phyloP scores from a whole-genome alignment of 2,329 filamentous ascomycete species.

The Dactylellina leptospora region DNA sequence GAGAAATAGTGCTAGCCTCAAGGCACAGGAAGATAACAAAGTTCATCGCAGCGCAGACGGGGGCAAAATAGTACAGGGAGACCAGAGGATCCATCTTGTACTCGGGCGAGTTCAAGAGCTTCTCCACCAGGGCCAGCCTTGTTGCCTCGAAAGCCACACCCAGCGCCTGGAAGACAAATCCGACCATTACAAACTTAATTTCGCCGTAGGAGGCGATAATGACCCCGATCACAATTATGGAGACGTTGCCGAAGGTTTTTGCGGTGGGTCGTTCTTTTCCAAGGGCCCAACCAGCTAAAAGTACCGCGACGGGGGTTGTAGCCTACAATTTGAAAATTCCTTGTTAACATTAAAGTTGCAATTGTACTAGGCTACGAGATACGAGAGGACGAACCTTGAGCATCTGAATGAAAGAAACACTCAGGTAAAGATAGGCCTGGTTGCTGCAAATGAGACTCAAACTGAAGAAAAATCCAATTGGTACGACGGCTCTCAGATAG shows the following conservation, averaged over 20 bases:
- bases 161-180: slow-evolving; percentile 79
- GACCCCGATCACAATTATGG: slow-evolving; percentile 92
- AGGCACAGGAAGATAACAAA: slow-evolving; percentile 75
- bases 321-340: slow-evolving; percentile 66
- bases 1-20: slow-evolving; percentile 75
- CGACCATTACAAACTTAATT: slow-evolving; percentile 86
- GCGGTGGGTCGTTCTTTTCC: slow-evolving; percentile 84
- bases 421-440: slow-evolving; percentile 92
- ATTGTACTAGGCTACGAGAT: background rate
- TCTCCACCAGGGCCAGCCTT: slow-evolving; percentile 84
- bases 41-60: slow-evolving; percentile 84
- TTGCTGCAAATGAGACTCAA: slow-evolving; percentile 96
- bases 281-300: slow-evolving; percentile 87
- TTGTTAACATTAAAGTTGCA: background rate
- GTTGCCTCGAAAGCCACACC: slow-evolving; percentile 84
- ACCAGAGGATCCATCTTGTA: slow-evolving; percentile 93
- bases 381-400: slow-evolving; percentile 74
- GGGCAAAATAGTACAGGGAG: slow-evolving; percentile 89
- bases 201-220: slow-evolving; percentile 94
- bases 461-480: slow-evolving; percentile 95
- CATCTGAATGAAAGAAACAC: slow-evolving; percentile 98
- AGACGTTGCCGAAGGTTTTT: slow-evolving; percentile 90
- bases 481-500: slow-evolving; percentile 91
- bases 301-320: slow-evolving; percentile 90
- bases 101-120: slow-evolving; percentile 79